phyloP scores from a whole-genome alignment of 305 asterid species.

The Striga hermonthica region DNA sequence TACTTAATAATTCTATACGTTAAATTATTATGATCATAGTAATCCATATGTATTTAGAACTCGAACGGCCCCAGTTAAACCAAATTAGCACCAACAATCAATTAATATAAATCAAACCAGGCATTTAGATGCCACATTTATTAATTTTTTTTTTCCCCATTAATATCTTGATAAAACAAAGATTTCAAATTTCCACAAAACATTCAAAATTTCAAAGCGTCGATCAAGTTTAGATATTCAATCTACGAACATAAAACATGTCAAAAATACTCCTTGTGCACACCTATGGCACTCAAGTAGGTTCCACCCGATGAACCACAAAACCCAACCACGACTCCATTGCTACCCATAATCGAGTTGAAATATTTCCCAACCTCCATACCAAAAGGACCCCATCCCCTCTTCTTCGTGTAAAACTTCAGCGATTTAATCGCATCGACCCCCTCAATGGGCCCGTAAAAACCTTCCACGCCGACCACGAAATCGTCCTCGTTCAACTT shows the following conservation, averaged over 20 bases:
- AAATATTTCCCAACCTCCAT: not conserved
- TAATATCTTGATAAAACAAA: not conserved
- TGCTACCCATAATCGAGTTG: not conserved
- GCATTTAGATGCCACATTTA: no score
- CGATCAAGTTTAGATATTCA: no score
- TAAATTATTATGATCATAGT: no score
- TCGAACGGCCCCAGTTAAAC: no score
- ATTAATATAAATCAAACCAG: no score
- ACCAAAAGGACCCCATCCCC: not conserved
- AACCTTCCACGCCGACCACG: not conserved
- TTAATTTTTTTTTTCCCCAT: no score
- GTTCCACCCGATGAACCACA: not conserved
- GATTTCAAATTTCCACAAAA: not conserved
- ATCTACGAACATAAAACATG: not conserved
- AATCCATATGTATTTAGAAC: no score
- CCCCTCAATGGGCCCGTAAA: not conserved
- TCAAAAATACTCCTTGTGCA: not conserved
- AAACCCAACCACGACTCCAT: slow-evolving; percentile 3
- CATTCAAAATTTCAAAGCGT: not conserved
- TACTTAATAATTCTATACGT: no score
- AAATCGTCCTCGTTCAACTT: not conserved
- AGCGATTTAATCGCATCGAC: not conserved
- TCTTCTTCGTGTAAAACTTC: not conserved
- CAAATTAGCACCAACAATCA: no score
- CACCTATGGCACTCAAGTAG: not conserved